These are phyloP conservation scores for Suzukiozyma palmioleophila DNA, from an alignment of 1,139 yeast genomes.

Conservation along the genomic window DNA sequence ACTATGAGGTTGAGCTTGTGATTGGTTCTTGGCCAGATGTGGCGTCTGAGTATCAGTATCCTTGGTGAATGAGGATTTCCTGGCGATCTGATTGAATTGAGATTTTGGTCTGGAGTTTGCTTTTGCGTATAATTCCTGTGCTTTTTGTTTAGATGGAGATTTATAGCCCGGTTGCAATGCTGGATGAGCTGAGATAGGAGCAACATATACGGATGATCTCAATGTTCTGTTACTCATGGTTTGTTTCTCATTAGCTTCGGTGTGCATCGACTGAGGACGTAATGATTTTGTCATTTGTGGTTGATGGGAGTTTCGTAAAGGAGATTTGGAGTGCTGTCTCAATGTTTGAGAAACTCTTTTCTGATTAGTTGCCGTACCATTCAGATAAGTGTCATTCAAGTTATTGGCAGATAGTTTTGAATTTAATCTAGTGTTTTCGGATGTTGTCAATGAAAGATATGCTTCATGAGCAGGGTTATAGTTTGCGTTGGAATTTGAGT, in stretches of 20 bases:
- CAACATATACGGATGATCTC: constrained; percentile 33
- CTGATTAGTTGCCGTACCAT: constrained; percentile 7
- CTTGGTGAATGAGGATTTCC: constrained; percentile 56
- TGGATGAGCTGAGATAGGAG: constrained; percentile 43
- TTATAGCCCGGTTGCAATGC: constrained; percentile 35
- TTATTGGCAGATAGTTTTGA: constrained; percentile 50
- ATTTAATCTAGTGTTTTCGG: constrained; percentile 71
- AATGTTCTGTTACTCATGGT: constrained; percentile 32
- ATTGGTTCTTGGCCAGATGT: not conserved
- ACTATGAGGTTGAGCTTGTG: constrained; percentile 6
- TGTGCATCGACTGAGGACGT: constrained; percentile 30
- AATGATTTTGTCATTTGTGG: constrained; percentile 21
- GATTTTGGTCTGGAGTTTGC: constrained; percentile 44
- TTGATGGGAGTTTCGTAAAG: constrained; percentile 2
- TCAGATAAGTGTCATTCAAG: constrained; percentile 16
- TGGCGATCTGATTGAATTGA: constrained; percentile 31
- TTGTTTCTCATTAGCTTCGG: constrained; percentile 5
- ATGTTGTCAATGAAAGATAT: constrained; percentile 65
- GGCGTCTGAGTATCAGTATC: constrained; percentile 9
- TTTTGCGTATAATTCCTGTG: constrained; percentile 47
- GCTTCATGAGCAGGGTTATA: constrained; percentile 53
- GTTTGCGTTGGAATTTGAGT: constrained; percentile 11
- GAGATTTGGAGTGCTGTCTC: constrained; percentile 18
- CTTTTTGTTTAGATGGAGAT: constrained; percentile 41
- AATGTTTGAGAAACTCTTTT: constrained; percentile 32